phyloP scores from a whole-genome alignment of 2,329 filamentous ascomycete genomes.

The Cyphellophora europaea region DNA sequence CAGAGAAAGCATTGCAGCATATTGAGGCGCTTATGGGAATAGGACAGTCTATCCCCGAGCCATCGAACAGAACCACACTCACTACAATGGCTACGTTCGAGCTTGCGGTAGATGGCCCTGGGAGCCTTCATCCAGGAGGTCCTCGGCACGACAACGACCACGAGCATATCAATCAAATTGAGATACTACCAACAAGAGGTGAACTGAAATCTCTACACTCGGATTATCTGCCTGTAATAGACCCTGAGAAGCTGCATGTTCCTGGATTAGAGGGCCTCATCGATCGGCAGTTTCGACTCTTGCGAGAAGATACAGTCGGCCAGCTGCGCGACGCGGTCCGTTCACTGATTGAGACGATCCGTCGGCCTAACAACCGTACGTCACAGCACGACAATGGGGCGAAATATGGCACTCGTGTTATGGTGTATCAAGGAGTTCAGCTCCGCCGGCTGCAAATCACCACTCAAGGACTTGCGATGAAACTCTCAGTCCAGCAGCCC shows the following conservation, averaged over 20 bases:
- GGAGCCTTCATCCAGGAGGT: neutral
- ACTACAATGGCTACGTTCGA: neutral
- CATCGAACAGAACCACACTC: neutral
- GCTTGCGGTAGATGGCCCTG: neutral
- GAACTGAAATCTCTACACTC: constrained; percentile 35
- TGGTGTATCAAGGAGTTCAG: neutral
- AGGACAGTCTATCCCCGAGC: neutral
- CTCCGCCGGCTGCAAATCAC: neutral
- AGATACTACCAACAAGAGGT: constrained; percentile 39
- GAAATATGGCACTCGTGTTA: neutral
- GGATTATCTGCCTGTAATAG: constrained; percentile 28
- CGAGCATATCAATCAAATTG: constrained; percentile 35
- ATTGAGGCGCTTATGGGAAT: neutral
- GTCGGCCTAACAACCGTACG: neutral
- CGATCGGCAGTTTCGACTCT: constrained; percentile 51
- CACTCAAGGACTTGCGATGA: constrained; percentile 5
- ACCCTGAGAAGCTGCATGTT: constrained; percentile 13
- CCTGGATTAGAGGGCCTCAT: constrained; percentile 2
- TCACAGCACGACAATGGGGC: neutral
- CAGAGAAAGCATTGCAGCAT: neutral
- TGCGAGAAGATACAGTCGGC: constrained; percentile 61
- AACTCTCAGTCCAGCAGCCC: constrained; percentile 7
- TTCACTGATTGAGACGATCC: neutral
- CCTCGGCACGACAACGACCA: constrained; percentile 43
- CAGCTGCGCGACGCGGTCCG: constrained; percentile 47